These are phyloP conservation scores for Wallemia hederae DNA, from an alignment of 1,284 basidiomycete genomes.

Conservation along the genomic window DNA sequence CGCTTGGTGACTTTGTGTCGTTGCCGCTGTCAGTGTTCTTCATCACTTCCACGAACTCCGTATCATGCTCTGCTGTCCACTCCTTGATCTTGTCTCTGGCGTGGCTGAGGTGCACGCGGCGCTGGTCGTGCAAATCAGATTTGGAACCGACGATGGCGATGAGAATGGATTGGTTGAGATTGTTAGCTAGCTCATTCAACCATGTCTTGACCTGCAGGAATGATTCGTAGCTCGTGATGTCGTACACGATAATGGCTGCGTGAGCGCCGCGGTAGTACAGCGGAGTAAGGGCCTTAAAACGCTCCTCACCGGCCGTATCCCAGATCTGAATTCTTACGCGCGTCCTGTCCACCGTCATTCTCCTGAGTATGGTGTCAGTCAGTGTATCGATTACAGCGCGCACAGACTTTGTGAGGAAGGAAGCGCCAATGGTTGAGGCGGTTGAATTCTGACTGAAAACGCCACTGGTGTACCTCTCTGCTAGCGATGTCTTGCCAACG, in stretches of 20 bases:
- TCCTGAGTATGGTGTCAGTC: constrained; percentile 24
- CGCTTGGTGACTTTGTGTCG: background rate
- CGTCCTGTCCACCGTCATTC: constrained; percentile 57
- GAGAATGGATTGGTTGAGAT: background rate
- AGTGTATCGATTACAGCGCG: background rate
- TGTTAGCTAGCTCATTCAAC: constrained; percentile 14
- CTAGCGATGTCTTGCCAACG: constrained; percentile 80
- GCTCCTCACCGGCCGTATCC: constrained; percentile 62
- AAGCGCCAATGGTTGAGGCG: constrained; percentile 75
- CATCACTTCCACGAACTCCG: background rate
- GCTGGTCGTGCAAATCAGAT: background rate
- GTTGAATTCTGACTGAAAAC: constrained; percentile 60
- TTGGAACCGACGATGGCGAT: background rate
- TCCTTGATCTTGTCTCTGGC: background rate
- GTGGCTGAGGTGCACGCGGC: background rate
- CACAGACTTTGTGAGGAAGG: constrained; percentile 36
- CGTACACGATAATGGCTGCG: constrained; percentile 84
- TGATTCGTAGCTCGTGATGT: constrained; percentile 69
- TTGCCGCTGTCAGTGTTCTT: background rate
- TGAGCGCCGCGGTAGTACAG: constrained; percentile 99
- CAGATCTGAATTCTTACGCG: constrained; percentile 41
- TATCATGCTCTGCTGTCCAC: background rate
- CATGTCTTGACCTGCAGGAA: constrained; percentile 78
- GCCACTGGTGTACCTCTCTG: constrained; percentile 73
- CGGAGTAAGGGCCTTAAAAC: constrained; percentile 38